Conservation (phyloP, 1,284 basidiomycete species). For the Athelia sp. region DNA sequence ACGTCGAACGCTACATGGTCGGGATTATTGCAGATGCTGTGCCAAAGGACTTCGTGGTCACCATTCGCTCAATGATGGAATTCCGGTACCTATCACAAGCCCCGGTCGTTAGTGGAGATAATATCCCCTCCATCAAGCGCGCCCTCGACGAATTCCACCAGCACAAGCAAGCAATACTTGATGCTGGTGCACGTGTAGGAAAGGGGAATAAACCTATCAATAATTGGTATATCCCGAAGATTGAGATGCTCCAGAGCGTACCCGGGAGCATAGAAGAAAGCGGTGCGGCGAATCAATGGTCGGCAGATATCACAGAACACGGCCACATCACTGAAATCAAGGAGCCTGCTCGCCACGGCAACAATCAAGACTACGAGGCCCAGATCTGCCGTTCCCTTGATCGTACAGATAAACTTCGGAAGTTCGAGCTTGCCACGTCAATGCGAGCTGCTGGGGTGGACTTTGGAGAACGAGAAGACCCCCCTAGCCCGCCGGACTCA, state of each 20-base stretch:
- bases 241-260: constrained; percentile 27
- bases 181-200: constrained; percentile 16
- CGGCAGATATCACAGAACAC: too few relatives aligned
- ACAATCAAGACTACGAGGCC: constrained; percentile 22
- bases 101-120: constrained; percentile 12
- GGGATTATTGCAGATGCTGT: constrained; percentile 21
- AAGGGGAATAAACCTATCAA: too few relatives aligned
- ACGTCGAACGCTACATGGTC: constrained; percentile 20
- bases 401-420: too few relatives aligned
- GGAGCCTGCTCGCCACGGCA: constrained; percentile 15
- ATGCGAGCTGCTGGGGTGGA: constrained; percentile 12
- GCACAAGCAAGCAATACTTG: too few relatives aligned
- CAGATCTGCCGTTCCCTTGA: constrained; percentile 25
- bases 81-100: constrained; percentile 25
- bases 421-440: constrained; percentile 21
- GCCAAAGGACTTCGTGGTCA: constrained; percentile 14
- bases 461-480: too few relatives aligned
- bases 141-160: constrained; percentile 20
- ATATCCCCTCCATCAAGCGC: constrained; percentile 10
- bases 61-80: constrained; percentile 22
- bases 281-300: constrained; percentile 25
- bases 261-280: constrained; percentile 16
- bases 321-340: constrained; percentile 26
- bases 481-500: too few relatives aligned
- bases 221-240: too few relatives aligned